Percentiles rank a stretch among this genome's conserved stretches.
Conservation (phyloP, 2,329 filamentous ascomycete species). For the Rhynchosporium secalis region DNA sequence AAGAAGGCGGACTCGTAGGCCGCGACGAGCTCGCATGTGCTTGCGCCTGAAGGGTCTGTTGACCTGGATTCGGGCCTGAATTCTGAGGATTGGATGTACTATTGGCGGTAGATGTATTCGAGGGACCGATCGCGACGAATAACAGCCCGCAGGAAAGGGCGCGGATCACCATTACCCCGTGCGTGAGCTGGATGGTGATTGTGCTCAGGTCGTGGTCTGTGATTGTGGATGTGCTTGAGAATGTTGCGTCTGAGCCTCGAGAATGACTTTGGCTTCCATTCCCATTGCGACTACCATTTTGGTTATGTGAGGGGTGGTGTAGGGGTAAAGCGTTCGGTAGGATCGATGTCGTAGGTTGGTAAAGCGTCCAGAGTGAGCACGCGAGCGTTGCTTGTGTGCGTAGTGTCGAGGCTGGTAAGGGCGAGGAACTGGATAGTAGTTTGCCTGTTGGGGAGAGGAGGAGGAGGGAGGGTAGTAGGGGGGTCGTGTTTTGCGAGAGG, state of each 20-base stretch:
- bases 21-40: constrained; percentile 13
- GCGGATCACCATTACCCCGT: constrained; percentile 58
- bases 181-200: constrained; percentile 52
- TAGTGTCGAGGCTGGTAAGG: constrained; percentile 55
- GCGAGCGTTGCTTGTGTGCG: constrained; percentile 65
- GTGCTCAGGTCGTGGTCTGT: constrained; percentile 29
- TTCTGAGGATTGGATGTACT: constrained; percentile 2
- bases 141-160: constrained; percentile 59
- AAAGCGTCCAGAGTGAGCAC: constrained; percentile 60
- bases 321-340: constrained; percentile 41
- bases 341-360: constrained; percentile 46
- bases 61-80: not conserved
- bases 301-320: constrained; percentile 35
- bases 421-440: constrained; percentile 61
- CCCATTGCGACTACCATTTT: constrained; percentile 20
- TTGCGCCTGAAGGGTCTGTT: constrained; percentile 17
- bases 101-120: constrained; percentile 29
- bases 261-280: constrained; percentile 26
- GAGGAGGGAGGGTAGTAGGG: constrained; percentile 59
- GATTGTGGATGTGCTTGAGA: constrained; percentile 18
- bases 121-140: constrained; percentile 59
- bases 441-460: constrained; percentile 61
- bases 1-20: constrained; percentile 29
- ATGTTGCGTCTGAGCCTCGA: constrained; percentile 17
- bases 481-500: constrained; percentile 56